Evolutionary conservation across 2,329 filamentous ascomycete species (phyloP).

Genomic region (Colletotrichum tamarilloi): DNA sequence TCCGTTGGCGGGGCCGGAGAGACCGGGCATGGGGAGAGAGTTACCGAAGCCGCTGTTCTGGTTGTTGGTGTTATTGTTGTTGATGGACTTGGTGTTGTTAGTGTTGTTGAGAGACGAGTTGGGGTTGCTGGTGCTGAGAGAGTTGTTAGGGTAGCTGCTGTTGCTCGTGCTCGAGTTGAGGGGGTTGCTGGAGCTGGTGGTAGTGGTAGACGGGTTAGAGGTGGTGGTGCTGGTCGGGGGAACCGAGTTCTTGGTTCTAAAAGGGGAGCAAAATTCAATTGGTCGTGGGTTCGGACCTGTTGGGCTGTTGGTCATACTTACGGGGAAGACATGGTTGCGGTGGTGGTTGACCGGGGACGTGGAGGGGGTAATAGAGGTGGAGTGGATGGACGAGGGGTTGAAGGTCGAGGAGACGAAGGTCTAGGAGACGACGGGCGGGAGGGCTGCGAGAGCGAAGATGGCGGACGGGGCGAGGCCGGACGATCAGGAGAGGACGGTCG

Average conservation of each 20-base stretch:
- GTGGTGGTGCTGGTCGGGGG: constrained; percentile 2
- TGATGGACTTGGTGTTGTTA: constrained; percentile 22
- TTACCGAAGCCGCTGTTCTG: constrained; percentile 1
- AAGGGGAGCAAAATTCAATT: constrained; percentile 5
- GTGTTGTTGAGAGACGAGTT: constrained; percentile 24
- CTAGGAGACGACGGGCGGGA: not conserved
- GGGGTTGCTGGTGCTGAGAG: constrained; percentile 16
- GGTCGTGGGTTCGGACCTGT: constrained; percentile 39
- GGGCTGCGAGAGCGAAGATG: not conserved
- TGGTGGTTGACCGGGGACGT: constrained; percentile 38
- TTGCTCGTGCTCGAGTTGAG: not conserved
- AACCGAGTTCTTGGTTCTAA: constrained; percentile 50
- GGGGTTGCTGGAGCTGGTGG: constrained; percentile 24
- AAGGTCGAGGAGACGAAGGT: not conserved
- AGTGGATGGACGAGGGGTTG: not conserved
- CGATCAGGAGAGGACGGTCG: not conserved
- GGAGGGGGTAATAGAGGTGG: not conserved
- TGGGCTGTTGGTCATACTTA: constrained; percentile 44
- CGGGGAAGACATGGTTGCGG: constrained; percentile 50
- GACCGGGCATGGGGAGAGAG: constrained; percentile 54
- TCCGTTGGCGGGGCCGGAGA: constrained; percentile 49
- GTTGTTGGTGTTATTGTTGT: constrained; percentile 30
- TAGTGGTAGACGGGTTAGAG: constrained; percentile 48
- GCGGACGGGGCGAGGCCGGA: not conserved
- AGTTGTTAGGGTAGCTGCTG: constrained; percentile 7